phyloP scores from a whole-genome alignment of 1,284 basidiomycete species.

The Cronartium quercuum region DNA sequence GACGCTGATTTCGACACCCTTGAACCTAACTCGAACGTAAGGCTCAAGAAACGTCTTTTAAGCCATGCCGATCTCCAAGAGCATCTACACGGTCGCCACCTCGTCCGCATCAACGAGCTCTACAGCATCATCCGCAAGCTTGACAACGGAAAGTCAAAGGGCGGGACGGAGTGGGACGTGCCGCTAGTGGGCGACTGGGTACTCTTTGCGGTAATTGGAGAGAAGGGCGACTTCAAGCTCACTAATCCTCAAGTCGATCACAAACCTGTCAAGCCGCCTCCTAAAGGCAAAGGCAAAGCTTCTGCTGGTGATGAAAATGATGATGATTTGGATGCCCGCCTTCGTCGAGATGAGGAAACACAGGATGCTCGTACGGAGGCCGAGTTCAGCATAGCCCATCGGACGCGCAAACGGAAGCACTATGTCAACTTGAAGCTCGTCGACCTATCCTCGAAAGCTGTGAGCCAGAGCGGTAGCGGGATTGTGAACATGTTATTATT shows the following conservation, averaged over 20 bases:
- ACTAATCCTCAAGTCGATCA: conserved; percentile 46
- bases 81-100: conserved; percentile 75
- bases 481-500: conserved; percentile 75
- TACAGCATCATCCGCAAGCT: conserved; percentile 75
- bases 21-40: conserved; percentile 82
- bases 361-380: conserved; percentile 42
- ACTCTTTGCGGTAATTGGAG: conserved; percentile 78
- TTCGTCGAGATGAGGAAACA: conserved; percentile 43
- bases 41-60: conserved; percentile 68
- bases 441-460: conserved; percentile 60
- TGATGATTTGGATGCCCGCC: conserved; percentile 8
- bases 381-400: conserved; percentile 7
- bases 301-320: conserved; percentile 14
- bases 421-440: conserved; percentile 81
- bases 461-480: conserved; percentile 67
- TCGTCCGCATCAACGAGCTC: conserved; percentile 74
- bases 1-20: conserved; percentile 67
- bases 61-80: conserved; percentile 71
- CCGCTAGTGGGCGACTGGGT: conserved; percentile 88
- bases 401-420: conserved; percentile 58
- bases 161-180: conserved; percentile 68
- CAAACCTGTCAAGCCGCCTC: neutral
- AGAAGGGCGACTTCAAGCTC: conserved; percentile 66
- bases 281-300: conserved; percentile 25
- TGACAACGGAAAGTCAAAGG: conserved; percentile 56